Conservation (phyloP, 23 red algal genomes). For the Cyanidioschyzon merolae region DNA sequence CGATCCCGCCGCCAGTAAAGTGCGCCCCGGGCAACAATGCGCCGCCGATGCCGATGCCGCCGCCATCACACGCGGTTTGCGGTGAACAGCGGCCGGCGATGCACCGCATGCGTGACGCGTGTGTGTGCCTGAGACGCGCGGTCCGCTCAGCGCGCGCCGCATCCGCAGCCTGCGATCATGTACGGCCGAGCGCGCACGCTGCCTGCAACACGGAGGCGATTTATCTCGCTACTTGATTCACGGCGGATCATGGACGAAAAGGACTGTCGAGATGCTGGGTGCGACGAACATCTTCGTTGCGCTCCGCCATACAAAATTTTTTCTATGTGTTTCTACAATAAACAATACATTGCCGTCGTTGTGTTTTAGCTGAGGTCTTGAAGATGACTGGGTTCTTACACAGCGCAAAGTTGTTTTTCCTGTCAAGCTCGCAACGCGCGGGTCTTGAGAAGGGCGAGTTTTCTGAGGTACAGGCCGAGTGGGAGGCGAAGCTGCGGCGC, state of each 20-base stretch:
- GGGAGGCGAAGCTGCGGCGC: constrained; percentile 11
- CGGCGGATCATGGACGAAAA: background rate
- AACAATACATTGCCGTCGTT: background rate
- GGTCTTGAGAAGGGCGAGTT: constrained; percentile 13
- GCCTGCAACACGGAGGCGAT: too few species aligned
- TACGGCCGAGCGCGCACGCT: too few species aligned
- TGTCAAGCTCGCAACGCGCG: constrained; percentile 9
- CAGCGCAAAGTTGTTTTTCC: constrained; percentile 10
- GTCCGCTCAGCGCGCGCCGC: too few species aligned
- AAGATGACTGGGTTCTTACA: constrained; percentile 7
- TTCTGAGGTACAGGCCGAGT: constrained; percentile 5
- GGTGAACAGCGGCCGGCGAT: too few species aligned
- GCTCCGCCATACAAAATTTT: background rate
- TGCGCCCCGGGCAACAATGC: too few species aligned
- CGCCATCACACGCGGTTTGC: too few species aligned
- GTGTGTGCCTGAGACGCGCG: too few species aligned
- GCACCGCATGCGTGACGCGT: too few species aligned
- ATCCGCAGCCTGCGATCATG: too few species aligned
- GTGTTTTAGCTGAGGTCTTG: background rate
- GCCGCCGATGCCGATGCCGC: too few species aligned
- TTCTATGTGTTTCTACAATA: background rate
- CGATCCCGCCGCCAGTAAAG: too few species aligned
- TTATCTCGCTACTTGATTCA: background rate
- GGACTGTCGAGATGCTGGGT: background rate
- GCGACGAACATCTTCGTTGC: background rate